A percentile compares a stretch with the other conserved stretches of the same genome.
phyloP scores from a whole-genome alignment of 495 filamentous ascomycete genomes.

The Penicillium diatomitis region DNA sequence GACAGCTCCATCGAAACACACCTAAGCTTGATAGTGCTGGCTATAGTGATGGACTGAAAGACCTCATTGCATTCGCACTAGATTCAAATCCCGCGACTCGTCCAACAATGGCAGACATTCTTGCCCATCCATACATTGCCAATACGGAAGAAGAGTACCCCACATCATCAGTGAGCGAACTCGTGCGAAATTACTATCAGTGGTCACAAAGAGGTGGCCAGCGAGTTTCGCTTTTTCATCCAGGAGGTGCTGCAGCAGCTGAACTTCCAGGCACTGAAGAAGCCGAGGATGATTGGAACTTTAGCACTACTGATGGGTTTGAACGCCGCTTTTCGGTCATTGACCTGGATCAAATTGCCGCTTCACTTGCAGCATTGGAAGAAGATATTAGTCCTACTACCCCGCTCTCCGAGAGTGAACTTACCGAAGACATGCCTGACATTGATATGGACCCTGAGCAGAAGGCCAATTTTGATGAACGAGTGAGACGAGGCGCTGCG shows the following conservation, averaged over 20 bases:
- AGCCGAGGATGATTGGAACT: constrained; percentile 74
- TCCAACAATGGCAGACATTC: constrained; percentile 50
- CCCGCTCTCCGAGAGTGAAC: constrained; percentile 12
- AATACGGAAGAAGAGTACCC: constrained; percentile 61
- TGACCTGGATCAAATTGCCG: constrained; percentile 37
- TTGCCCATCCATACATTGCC: constrained; percentile 39
- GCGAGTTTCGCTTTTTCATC: constrained; percentile 71
- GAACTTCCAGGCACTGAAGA: constrained; percentile 35
- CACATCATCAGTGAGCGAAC: constrained; percentile 53
- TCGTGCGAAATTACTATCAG: constrained; percentile 71
- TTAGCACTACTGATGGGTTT: constrained; percentile 79
- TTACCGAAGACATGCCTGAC: constrained; percentile 16
- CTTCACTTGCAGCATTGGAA: constrained; percentile 32
- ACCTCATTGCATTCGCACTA: constrained; percentile 72
- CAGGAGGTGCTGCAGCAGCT: constrained; percentile 62
- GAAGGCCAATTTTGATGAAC: constrained; percentile 38
- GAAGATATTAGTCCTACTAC: constrained; percentile 22
- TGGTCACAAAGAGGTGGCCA: constrained; percentile 84
- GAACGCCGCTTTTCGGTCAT: constrained; percentile 49
- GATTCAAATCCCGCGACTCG: constrained; percentile 65
- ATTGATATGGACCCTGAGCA: constrained; percentile 28
- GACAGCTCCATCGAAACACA: constrained; percentile 48
- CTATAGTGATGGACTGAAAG: constrained; percentile 62
- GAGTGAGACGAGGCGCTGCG: constrained; percentile 39
- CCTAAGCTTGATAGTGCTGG: constrained; percentile 65